phyloP scores from a whole-genome alignment of 306 rosid species.

The Biancaea sappan region DNA sequence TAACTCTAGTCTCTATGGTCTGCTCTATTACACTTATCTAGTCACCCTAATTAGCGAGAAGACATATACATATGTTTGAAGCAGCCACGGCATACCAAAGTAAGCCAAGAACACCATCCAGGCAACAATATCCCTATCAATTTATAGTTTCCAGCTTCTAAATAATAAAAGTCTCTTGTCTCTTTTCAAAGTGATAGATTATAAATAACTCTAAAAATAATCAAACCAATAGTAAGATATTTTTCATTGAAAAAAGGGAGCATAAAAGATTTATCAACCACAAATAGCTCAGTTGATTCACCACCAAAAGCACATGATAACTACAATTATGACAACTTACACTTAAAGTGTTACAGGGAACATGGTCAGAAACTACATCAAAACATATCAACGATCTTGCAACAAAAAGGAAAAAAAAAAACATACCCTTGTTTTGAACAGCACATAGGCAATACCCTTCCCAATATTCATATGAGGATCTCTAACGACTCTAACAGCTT shows the following conservation, averaged over 20 bases:
- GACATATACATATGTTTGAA: background rate
- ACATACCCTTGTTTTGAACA: conserved; percentile 81
- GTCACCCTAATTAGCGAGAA: background rate
- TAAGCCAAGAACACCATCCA: background rate
- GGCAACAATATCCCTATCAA: conserved; percentile 2
- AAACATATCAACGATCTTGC: conserved; percentile 1
- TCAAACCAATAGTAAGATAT: background rate
- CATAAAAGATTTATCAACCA: conserved; percentile 5
- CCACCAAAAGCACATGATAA: background rate
- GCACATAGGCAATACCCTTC: conserved; percentile 89
- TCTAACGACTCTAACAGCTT: conserved; percentile 86
- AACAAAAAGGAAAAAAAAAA: background rate
- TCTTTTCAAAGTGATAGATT: conserved; percentile 14
- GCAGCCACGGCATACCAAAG: conserved; percentile 11
- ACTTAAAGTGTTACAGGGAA: conserved; percentile 11
- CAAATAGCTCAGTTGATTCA: conserved; percentile 4
- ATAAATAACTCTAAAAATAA: conserved; percentile 13
- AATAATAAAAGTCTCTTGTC: background rate
- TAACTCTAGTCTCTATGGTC: background rate
- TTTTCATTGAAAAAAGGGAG: background rate
- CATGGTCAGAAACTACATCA: background rate
- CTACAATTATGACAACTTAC: background rate
- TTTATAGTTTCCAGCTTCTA: conserved; percentile 16
- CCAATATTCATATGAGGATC: conserved; percentile 80
- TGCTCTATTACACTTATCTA: background rate